Conservation (phyloP, 2,329 filamentous ascomycete genomes). For the Chaetomium sp. region DNA sequence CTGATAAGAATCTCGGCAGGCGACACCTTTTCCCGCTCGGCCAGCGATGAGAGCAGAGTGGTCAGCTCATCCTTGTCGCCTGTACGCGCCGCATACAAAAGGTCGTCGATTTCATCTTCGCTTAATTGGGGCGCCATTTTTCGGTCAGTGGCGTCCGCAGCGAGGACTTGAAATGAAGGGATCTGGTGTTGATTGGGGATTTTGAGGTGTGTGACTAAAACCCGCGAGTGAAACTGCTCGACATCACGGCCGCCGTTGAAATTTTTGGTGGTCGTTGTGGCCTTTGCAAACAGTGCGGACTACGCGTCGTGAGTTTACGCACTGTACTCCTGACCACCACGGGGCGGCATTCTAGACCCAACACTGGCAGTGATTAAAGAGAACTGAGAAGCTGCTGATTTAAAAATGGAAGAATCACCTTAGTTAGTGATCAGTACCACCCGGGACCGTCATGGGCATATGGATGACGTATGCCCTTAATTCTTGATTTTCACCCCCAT, state of each 20-base stretch:
- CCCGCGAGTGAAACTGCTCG: slow-evolving; percentile 19
- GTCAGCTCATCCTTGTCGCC: slow-evolving; percentile 74
- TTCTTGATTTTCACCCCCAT: no score
- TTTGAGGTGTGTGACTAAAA: not conserved
- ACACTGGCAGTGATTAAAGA: not conserved
- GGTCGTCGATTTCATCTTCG: slow-evolving; percentile 85
- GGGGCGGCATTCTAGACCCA: not conserved
- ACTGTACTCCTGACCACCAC: slow-evolving; percentile 17
- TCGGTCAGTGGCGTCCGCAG: not conserved
- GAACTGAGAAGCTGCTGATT: not conserved
- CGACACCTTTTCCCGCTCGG: slow-evolving; percentile 61
- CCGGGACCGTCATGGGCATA: no score
- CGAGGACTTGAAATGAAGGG: not conserved
- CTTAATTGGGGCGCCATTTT: slow-evolving; percentile 54
- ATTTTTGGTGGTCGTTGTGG: slow-evolving; percentile 22
- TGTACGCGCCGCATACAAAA: slow-evolving; percentile 81
- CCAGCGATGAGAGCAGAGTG: slow-evolving; percentile 59
- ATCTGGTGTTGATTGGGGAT: not conserved
- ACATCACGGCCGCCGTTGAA: slow-evolving; percentile 22
- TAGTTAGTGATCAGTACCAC: no score
- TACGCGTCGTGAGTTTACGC: not conserved
- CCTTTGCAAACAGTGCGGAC: slow-evolving; percentile 29
- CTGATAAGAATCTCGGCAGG: slow-evolving; percentile 67
- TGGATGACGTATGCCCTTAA: no score
- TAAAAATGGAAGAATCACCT: no score